Evolutionary conservation across 2,329 filamentous ascomycete genomes (phyloP).

Genomic region (Aspergillus piperis): DNA sequence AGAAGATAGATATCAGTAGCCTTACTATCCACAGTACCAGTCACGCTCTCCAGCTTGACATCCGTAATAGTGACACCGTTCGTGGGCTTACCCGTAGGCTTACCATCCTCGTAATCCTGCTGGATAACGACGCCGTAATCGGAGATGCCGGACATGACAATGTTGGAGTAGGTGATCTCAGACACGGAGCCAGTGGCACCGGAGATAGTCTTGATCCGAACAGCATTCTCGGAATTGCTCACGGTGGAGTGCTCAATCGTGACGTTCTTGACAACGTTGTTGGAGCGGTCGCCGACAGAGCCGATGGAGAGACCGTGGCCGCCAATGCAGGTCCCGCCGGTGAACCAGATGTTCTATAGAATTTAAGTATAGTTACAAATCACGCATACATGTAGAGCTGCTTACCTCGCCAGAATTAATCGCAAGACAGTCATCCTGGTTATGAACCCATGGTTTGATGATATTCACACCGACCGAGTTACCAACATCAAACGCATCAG

Average conservation of each 20-base stretch:
- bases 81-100: slow-evolving; percentile 40
- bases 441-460: slow-evolving; percentile 45
- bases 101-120: slow-evolving; percentile 56
- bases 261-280: slow-evolving; percentile 57
- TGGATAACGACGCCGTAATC: slow-evolving; percentile 55
- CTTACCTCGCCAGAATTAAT: slow-evolving; percentile 28
- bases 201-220: slow-evolving; percentile 44
- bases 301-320: slow-evolving; percentile 39
- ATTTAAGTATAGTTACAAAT: background rate
- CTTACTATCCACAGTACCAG: slow-evolving; percentile 31
- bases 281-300: slow-evolving; percentile 47
- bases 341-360: slow-evolving; percentile 24
- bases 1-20: slow-evolving; percentile 42
- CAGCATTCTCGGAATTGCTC: slow-evolving; percentile 46
- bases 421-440: slow-evolving; percentile 45
- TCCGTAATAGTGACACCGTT: slow-evolving; percentile 42
- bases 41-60: slow-evolving; percentile 38
- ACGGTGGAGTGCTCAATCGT: slow-evolving; percentile 44
- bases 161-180: slow-evolving; percentile 37
- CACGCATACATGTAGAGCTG: too few species aligned
- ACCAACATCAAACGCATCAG: slow-evolving; percentile 54
- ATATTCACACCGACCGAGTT: slow-evolving; percentile 51
- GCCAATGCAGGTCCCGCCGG: slow-evolving; percentile 39
- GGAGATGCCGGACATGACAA: slow-evolving; percentile 46
- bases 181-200: slow-evolving; percentile 36